phyloP scores from a whole-genome alignment of 1,284 basidiomycete genomes.

The Kalmanozyma brasiliensis region DNA sequence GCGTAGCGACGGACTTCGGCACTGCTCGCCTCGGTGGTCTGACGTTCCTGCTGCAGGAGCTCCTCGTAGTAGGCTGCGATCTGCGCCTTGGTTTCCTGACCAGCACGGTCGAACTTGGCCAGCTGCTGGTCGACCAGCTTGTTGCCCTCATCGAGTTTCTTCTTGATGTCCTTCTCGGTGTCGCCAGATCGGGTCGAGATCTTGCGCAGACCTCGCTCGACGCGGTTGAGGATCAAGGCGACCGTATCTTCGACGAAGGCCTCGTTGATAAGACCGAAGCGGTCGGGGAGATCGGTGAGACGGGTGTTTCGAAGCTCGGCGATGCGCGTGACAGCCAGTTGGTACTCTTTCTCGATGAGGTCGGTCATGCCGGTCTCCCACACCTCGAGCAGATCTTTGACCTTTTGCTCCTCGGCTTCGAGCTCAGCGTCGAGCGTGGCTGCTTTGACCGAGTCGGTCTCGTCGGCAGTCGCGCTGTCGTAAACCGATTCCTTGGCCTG shows the following conservation, averaged over 20 bases:
- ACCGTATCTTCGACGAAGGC: constrained; percentile 59
- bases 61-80: constrained; percentile 44
- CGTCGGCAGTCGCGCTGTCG: constrained; percentile 23
- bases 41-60: constrained; percentile 42
- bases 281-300: constrained; percentile 52
- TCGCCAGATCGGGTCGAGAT: constrained; percentile 17
- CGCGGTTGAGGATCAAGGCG: constrained; percentile 42
- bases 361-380: constrained; percentile 56
- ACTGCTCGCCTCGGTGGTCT: constrained; percentile 49
- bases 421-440: constrained; percentile 59
- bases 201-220: constrained; percentile 54
- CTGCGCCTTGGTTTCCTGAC: constrained; percentile 40
- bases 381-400: constrained; percentile 55
- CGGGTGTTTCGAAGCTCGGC: constrained; percentile 49
- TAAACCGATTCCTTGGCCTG: constrained; percentile 48
- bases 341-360: constrained; percentile 58
- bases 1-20: constrained; percentile 54
- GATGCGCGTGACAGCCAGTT: constrained; percentile 48
- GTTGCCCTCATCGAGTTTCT: constrained; percentile 29
- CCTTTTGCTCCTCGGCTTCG: constrained; percentile 51
- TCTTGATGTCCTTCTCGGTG: constrained; percentile 6
- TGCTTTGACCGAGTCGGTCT: constrained; percentile 44
- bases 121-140: constrained; percentile 49
- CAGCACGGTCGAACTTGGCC: constrained; percentile 39
- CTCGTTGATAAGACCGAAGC: constrained; percentile 56